A percentile compares a stretch with the other conserved stretches of the same genome.
phyloP scores from a whole-genome alignment of 805 yeast genomes.

The Candida koratica region DNA sequence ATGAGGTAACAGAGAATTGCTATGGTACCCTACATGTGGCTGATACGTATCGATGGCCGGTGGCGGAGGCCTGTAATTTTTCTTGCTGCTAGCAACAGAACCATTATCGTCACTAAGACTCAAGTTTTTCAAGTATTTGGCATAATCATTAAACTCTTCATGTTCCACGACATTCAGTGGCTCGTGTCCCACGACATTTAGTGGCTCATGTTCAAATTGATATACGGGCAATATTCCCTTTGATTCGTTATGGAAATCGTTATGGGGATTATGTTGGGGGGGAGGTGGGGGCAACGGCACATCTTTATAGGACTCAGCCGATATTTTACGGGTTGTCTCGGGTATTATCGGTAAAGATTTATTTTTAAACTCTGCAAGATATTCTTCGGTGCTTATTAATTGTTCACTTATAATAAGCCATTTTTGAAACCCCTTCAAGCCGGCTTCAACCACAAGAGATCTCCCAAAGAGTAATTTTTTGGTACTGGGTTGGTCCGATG shows the following conservation, averaged over 20 bases:
- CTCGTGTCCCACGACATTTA: constrained; percentile 16
- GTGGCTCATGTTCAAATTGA: constrained; percentile 21
- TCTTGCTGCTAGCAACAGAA: constrained; percentile 5
- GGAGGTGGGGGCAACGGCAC: constrained; percentile 26
- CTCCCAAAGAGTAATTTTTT: constrained; percentile 74
- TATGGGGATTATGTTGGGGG: constrained; percentile 13
- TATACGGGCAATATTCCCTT: constrained; percentile 19
- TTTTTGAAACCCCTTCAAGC: constrained; percentile 70
- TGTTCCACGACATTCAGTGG: constrained; percentile 13
- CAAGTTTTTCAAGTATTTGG: constrained; percentile 17
- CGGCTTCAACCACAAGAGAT: constrained; percentile 76
- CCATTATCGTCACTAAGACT: constrained; percentile 16
- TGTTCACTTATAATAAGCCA: constrained; percentile 77
- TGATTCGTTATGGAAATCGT: not conserved
- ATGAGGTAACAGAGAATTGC: constrained; percentile 3
- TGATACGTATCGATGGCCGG: constrained; percentile 8
- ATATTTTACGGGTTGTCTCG: constrained; percentile 10
- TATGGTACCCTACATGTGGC: not conserved
- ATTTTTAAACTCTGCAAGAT: constrained; percentile 24
- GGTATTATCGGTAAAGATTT: constrained; percentile 18
- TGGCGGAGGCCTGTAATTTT: constrained; percentile 13
- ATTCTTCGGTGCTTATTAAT: constrained; percentile 40
- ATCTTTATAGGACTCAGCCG: constrained; percentile 17
- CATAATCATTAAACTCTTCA: constrained; percentile 21
- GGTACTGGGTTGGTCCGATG: constrained; percentile 63